Evolutionary conservation across 2,329 filamentous ascomycete species (phyloP), one percentile per base, ranked within the genome.

Genomic region (Ceratocystis albifundus): DNA sequence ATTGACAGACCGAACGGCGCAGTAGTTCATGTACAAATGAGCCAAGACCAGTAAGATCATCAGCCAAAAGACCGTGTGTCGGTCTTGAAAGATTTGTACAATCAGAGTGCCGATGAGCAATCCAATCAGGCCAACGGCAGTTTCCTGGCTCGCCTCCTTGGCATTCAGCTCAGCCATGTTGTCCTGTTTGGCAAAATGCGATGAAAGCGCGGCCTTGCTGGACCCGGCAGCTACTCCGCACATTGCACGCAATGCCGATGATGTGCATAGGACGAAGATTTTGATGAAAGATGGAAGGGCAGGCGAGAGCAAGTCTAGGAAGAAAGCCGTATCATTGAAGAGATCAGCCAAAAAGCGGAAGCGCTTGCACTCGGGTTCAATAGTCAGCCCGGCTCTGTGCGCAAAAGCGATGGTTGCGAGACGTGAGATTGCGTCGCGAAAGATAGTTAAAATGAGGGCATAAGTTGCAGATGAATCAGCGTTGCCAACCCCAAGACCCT

Each of bases 111-210:
- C 94, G 15, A 83, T 84, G 64, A 96, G 80, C 83, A 97, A 91
- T 1, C 94, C 94, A 44, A 96, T 69, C 30, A 97, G 80, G 1
- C 90, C 93, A 66, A 99, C 89, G 22, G 96, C 85, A 0, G 93
- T 97, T 76, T 97, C 94, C 77, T 97, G 94, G 70, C 89, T 95
- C 12, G 91, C 91, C 74, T 97, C 93, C 82, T 96, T 86, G 66
- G 93, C 92, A 76, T 96, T 97, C 66, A 99, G 80, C 75, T 97
- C 93, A 1, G 90, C 93, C 57, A 97, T 77, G 74, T 96, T 97
- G 46, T 90, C 89, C 73, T 86, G 85, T 70, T 81, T 84, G 7
- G 93, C 91, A 78, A 99, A 97, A 76, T 99, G 94, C 10, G 90
- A 88, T 73, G 89, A 94, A 70, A 99, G 77, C 69, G 88, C 92